A percentile compares a stretch with the other conserved stretches of the same genome.
phyloP scores from a whole-genome alignment of 192 early-diverging fungal species.

The Backusella parvicylindrica region DNA sequence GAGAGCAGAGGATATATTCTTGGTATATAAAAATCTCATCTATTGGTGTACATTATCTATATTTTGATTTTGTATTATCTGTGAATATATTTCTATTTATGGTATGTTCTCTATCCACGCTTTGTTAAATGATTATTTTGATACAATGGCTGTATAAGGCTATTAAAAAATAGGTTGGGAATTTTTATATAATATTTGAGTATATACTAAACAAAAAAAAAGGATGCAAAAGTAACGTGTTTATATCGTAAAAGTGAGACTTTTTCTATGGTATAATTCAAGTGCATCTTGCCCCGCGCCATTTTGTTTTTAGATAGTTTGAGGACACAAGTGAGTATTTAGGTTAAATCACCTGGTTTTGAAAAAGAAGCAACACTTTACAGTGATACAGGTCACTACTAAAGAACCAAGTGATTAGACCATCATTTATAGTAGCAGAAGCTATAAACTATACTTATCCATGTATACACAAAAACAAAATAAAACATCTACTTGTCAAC shows the following conservation, averaged over 20 bases:
- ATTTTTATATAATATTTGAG: background rate
- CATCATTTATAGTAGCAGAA: no score
- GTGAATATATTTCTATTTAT: background rate
- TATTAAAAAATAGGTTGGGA: background rate
- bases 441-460: no score
- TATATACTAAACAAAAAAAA: background rate
- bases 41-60: no score
- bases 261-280: background rate
- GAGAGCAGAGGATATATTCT: background rate
- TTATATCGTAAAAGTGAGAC: background rate
- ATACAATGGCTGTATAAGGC: background rate
- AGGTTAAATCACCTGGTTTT: background rate
- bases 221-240: background rate
- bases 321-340: background rate
- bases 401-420: no score
- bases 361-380: background rate
- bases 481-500: no score
- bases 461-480: no score
- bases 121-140: background rate
- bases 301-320: background rate
- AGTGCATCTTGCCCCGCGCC: background rate
- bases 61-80: no score
- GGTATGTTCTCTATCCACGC: background rate
- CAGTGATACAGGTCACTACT: no score
- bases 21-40: background rate